A percentile compares a stretch with the other conserved stretches of the same genome.
These are phyloP conservation scores for Neonectria punicea DNA, from an alignment of 2,329 filamentous ascomycete genomes.

Conservation along the genomic window DNA sequence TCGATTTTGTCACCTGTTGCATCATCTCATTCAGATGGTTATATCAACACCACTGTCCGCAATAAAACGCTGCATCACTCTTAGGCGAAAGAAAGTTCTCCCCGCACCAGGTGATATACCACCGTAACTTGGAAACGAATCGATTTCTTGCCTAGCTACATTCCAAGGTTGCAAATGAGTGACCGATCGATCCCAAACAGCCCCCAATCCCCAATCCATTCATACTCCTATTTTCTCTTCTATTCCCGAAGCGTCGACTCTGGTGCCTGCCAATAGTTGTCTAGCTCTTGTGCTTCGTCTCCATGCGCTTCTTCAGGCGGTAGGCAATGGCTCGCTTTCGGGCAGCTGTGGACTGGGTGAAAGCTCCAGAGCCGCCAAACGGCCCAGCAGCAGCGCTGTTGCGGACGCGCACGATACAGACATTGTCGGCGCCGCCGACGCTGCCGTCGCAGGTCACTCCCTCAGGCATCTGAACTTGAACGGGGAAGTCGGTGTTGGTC, in stretches of 20 bases:
- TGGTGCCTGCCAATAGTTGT: not conserved
- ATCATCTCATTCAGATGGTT: not conserved
- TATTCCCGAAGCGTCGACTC: not conserved
- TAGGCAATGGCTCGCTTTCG: conserved; percentile 72
- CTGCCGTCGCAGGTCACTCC: conserved; percentile 74
- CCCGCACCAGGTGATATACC: not conserved
- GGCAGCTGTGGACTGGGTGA: conserved; percentile 68
- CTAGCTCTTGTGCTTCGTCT: conserved; percentile 35
- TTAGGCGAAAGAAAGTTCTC: not conserved
- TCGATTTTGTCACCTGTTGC: not conserved
- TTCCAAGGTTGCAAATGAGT: conserved; percentile 10
- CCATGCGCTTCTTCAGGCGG: conserved; percentile 51
- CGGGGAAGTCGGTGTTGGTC: conserved; percentile 70
- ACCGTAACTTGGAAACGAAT: not conserved
- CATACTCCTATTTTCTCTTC: not conserved
- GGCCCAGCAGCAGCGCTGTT: conserved; percentile 71
- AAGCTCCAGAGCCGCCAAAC: conserved; percentile 74
- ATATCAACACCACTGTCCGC: not conserved
- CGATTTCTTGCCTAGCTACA: conserved; percentile 11
- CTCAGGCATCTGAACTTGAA: conserved; percentile 72
- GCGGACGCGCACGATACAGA: conserved; percentile 73
- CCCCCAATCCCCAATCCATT: not conserved
- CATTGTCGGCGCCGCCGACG: conserved; percentile 67
- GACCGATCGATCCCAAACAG: not conserved
- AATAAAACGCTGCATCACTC: not conserved